phyloP scores from a whole-genome alignment of 2,329 filamentous ascomycete species.

The Cadophora gregata region DNA sequence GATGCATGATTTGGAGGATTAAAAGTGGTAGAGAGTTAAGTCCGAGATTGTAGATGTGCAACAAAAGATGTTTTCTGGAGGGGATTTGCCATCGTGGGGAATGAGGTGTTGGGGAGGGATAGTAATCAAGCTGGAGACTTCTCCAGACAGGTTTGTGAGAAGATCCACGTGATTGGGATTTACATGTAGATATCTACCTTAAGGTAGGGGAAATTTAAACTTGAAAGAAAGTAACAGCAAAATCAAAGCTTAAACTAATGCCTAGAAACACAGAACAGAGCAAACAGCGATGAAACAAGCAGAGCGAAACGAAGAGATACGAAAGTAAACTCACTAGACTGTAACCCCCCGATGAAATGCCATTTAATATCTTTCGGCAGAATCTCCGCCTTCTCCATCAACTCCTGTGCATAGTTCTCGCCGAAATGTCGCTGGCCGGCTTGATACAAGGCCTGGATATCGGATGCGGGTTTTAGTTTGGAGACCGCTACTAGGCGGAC shows the following conservation, averaged over 20 bases:
- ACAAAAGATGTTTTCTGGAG: constrained; percentile 19
- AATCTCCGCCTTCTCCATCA: constrained; percentile 81
- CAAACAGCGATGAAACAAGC: not conserved
- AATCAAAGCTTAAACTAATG: no score
- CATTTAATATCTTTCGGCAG: constrained; percentile 80
- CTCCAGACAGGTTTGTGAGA: not conserved
- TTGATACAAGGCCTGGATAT: constrained; percentile 83
- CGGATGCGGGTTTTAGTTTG: constrained; percentile 91
- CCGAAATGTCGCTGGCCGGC: constrained; percentile 78
- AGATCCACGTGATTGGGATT: constrained; percentile 15
- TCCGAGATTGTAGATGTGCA: constrained; percentile 29
- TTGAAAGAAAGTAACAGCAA: not conserved
- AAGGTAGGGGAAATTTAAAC: not conserved
- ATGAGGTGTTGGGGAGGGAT: not conserved
- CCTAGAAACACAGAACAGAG: not conserved
- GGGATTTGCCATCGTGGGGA: not conserved
- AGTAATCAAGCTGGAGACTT: constrained; percentile 7
- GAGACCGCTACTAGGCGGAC: constrained; percentile 92
- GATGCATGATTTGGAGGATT: not conserved
- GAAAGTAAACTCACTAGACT: constrained; percentile 62
- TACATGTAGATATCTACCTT: no score
- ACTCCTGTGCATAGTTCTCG: constrained; percentile 94
- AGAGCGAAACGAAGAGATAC: not conserved
- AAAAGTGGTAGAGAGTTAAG: constrained; percentile 14
- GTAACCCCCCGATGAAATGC: constrained; percentile 96